Evolutionary conservation across 2,329 filamentous ascomycete species (phyloP), one percentile per base, ranked within the genome.

Genomic region (Alternaria solani): DNA sequence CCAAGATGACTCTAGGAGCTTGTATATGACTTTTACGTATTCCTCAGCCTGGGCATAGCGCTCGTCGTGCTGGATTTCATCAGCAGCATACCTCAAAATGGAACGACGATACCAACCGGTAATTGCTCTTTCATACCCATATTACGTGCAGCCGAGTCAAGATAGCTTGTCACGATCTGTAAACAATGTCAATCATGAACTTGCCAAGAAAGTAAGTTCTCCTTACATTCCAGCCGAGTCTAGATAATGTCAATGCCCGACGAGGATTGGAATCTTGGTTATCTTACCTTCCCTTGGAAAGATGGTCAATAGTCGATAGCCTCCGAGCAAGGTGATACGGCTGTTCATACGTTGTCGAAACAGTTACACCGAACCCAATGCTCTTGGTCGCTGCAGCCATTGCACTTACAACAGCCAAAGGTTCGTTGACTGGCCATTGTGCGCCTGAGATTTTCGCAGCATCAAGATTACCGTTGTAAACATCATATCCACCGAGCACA

Each of bases 401-500:
- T 2, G 88, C 88, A 2, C 88, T 83, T 0, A 91, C 81, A 2
- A 88, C 83, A 1, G 85, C 83, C 2, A 91, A 70, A 0, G 89
- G 89, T 71, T 91, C 89, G 61, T 89, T 90, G n/a, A 91, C 87
- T 0, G 89, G 89, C 84, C 87, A 91, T 74, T 91, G 89, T 0
- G 88, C 87, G 1, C 87, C 89, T 0, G 87, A 86, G 1, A 82
- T 74, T 49, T 90, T 84, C 0, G 88, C 86, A 0, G 88, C 85
- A 3, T 85, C 83, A 3, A 91, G 80, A 61, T 86, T 88, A 4
- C 87, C 85, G 60, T 87, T 87, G 76, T 90, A 91, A 5, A 91
- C 88, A 78, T 92, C 89, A 70, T 91, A 91, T 6, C 87, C 87
- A 61, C 72, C 73, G 76, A 91, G 81, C 3, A 78, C 77, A 58